phyloP scores from a whole-genome alignment of 306 rosid species.

The Pueraria montana region DNA sequence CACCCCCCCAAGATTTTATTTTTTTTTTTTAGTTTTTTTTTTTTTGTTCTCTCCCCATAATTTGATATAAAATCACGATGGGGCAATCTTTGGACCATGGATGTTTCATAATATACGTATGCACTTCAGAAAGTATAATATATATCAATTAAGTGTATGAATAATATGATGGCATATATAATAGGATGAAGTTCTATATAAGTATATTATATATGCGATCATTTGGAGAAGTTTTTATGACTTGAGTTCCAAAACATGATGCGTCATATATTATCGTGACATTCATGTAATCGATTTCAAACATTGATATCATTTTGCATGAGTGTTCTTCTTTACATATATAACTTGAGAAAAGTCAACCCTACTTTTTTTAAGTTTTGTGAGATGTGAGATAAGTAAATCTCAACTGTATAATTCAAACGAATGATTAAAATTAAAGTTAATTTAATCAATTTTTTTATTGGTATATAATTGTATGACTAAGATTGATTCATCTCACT shows the following conservation, averaged over 20 bases:
- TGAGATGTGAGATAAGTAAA: too few relatives aligned
- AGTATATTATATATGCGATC: neutral
- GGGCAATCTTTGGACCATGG: neutral
- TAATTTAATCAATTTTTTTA: too few relatives aligned
- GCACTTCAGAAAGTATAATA: neutral
- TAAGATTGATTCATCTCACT: too few relatives aligned
- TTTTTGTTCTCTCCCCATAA: neutral
- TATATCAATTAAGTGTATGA: neutral
- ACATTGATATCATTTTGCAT: slow-evolving; percentile 4
- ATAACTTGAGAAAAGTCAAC: neutral
- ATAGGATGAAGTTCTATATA: neutral
- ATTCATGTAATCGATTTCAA: neutral
- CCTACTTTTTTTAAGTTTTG: too few relatives aligned
- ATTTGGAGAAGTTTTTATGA: neutral
- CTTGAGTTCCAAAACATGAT: slow-evolving; percentile 18
- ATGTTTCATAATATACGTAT: neutral
- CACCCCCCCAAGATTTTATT: neutral
- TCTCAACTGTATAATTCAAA: too few relatives aligned
- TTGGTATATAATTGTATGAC: too few relatives aligned
- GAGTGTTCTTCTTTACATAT: neutral
- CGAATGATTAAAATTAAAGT: too few relatives aligned
- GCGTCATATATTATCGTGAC: neutral
- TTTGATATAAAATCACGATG: slow-evolving; percentile 1
- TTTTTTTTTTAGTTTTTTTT: neutral
- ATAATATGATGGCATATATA: slow-evolving; percentile 4